These are phyloP conservation scores for Westerdykella ornata DNA, from an alignment of 2,329 filamentous ascomycete species.

Conservation along the genomic window DNA sequence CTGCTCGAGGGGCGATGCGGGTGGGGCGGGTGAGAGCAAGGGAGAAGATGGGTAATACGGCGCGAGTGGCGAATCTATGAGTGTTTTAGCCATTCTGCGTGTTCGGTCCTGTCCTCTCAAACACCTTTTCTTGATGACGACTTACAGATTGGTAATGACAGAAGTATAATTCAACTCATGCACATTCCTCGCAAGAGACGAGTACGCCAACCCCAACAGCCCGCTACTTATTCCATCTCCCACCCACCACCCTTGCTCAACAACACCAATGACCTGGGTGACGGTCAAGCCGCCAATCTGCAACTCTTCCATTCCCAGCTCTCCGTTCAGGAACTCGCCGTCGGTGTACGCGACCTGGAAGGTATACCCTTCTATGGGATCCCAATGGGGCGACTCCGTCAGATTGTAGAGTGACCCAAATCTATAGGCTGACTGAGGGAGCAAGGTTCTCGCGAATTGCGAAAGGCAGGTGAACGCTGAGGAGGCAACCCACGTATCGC, in stretches of 20 bases:
- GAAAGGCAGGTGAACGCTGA: constrained; percentile 14
- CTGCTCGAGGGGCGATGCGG: constrained; percentile 3
- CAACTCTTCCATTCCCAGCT: constrained; percentile 18
- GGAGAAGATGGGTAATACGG: constrained; percentile 17
- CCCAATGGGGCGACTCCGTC: constrained; percentile 2
- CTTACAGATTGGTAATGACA: constrained; percentile 22
- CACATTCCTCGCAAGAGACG: constrained; percentile 1
- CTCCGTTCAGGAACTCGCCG: constrained; percentile 19
- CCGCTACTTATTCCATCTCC: constrained; percentile 25
- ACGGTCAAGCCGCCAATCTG: constrained; percentile 14
- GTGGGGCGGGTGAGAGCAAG: constrained; percentile 21
- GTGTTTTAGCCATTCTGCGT: not conserved
- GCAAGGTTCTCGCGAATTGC: not conserved
- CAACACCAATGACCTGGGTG: constrained; percentile 23
- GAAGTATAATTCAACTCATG: constrained; percentile 16
- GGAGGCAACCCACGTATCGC: constrained; percentile 23
- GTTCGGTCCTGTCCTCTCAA: not conserved
- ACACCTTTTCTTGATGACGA: not conserved
- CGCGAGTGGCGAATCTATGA: constrained; percentile 9
- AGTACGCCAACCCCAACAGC: constrained; percentile 24
- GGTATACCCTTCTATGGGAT: constrained; percentile 2
- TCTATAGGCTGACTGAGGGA: constrained; percentile 9
- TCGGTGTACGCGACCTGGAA: constrained; percentile 22
- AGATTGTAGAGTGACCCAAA: constrained; percentile 16
- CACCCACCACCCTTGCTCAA: constrained; percentile 22